Evolutionary conservation across 768 basidiomycete species (phyloP).

Genomic region (Amanita brunnescens): DNA sequence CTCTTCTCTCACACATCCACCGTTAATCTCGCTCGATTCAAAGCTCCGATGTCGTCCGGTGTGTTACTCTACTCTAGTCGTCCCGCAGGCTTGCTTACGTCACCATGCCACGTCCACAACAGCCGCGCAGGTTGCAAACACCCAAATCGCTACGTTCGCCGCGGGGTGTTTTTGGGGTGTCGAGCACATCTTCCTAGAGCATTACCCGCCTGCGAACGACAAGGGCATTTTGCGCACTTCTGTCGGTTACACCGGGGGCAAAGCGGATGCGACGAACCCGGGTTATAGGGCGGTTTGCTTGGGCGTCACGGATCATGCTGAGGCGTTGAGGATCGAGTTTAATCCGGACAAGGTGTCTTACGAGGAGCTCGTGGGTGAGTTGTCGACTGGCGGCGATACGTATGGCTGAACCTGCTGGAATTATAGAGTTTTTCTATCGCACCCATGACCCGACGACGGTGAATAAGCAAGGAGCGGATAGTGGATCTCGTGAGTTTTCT

Average conservation of each 20-base stretch:
- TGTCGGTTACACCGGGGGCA: conserved; percentile 79
- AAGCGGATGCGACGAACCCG: conserved; percentile 43
- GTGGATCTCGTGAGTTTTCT: conserved; percentile 59
- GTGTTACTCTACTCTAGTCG: conserved; percentile 1
- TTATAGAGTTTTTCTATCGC: conserved; percentile 87
- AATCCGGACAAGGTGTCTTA: conserved; percentile 73
- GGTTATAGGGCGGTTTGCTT: conserved; percentile 69
- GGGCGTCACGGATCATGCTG: conserved; percentile 82
- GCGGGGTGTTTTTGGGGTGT: conserved; percentile 83
- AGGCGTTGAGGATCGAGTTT: conserved; percentile 80
- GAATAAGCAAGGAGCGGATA: conserved; percentile 71
- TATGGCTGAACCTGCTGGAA: background rate
- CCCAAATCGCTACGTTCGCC: conserved; percentile 38
- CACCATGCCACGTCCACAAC: background rate
- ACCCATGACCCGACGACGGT: conserved; percentile 88
- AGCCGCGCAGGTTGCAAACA: conserved; percentile 13
- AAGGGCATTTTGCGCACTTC: conserved; percentile 68
- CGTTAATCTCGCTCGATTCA: conserved; percentile 30
- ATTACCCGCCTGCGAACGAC: conserved; percentile 60
- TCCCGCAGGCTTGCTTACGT: background rate
- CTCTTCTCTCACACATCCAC: conserved; percentile 10
- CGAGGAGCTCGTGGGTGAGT: conserved; percentile 78
- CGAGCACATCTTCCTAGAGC: conserved; percentile 77
- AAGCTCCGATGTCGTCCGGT: conserved; percentile 33
- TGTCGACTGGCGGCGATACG: background rate